Evolutionary conservation across 148 eudicot species (phyloP), one percentile per base, ranked within the genome.

Genomic region (Camellia japonica): DNA sequence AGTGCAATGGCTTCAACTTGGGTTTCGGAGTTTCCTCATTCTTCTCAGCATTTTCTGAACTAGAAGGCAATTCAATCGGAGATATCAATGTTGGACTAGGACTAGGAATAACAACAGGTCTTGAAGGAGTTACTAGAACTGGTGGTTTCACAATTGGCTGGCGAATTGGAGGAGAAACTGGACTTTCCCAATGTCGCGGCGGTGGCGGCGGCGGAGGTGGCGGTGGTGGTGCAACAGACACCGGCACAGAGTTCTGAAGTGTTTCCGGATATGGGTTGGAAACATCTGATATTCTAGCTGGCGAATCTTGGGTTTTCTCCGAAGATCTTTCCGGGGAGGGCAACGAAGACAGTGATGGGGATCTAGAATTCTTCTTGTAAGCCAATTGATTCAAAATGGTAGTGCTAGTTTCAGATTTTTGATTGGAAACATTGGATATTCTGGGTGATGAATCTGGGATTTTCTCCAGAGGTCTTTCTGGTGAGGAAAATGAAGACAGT

Each of bases 1-100:
- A 96, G 78, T 96, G 99, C 87, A 96, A 79, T 0, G 97, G 93
- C 85, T 96, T 96, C 90, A 96, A 73, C 79, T 94, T 96, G 74
- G 89, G 93, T 81, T 88, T 96, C 0, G 88, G 93, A 23, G 87
- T 89, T 58, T 86, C 91, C 78, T 92, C 96, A 76, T 75, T 83
- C 8, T 61, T 74, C 38, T 80, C 82, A 59, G 66, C 84, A 78
- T 72, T 66, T 19, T 86, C 89, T 5, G 51, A 67, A 58, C 73
- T 79, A 30, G 77, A 76, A 60, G 84, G 85, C 87, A 80, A 74
- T 81, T 82, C 87, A 18, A 78, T 73, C 1, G 80, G 75, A 7
- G 83, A 72, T 44, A 86, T 84, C 63, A 73, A 81, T 41, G 83
- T 55, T 51, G 81, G 83, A 67, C 80, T 82, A 30, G 38, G 38